Percentiles rank a stretch among this genome's conserved stretches.
These are phyloP conservation scores for Ophiostoma montium DNA, from an alignment of 2,329 filamentous ascomycete genomes.

Conservation along the genomic window DNA sequence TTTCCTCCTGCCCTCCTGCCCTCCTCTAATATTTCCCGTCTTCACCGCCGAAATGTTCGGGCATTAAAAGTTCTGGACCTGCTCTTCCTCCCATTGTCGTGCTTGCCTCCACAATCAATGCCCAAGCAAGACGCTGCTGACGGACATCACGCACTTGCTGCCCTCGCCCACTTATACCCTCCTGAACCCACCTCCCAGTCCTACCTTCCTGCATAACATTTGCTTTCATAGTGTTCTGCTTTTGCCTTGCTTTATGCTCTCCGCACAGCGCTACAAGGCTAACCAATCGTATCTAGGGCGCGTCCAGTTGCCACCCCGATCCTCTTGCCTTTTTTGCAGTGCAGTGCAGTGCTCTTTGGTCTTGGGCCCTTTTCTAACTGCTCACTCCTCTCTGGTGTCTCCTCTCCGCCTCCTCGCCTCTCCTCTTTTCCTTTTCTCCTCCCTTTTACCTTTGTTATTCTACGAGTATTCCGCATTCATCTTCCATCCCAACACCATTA, in stretches of 20 bases:
- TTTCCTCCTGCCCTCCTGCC: background rate
- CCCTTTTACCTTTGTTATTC: too few relatives aligned
- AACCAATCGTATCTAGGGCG: slow-evolving; percentile 15
- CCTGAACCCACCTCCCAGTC: background rate
- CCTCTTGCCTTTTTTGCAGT: slow-evolving; percentile 1
- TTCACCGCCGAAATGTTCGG: too few relatives aligned
- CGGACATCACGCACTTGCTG: too few relatives aligned
- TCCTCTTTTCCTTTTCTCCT: background rate
- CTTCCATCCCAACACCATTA: too few relatives aligned
- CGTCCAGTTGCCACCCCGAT: slow-evolving; percentile 11
- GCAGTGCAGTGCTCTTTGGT: background rate
- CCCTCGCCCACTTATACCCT: too few relatives aligned
- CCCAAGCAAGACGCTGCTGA: too few relatives aligned
- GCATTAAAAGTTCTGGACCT: too few relatives aligned
- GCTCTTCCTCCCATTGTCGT: too few relatives aligned
- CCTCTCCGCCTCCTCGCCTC: background rate
- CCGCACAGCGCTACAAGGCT: slow-evolving; percentile 14
- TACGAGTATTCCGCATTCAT: too few relatives aligned
- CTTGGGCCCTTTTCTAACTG: background rate
- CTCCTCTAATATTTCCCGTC: background rate
- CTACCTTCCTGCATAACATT: background rate
- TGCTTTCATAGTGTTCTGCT: slow-evolving; percentile 2
- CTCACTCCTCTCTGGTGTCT: background rate
- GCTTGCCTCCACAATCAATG: too few relatives aligned
- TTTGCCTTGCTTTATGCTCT: background rate